These are phyloP conservation scores for Kodamaea jinghongensis DNA, from an alignment of 805 yeast genomes.

Conservation along the genomic window DNA sequence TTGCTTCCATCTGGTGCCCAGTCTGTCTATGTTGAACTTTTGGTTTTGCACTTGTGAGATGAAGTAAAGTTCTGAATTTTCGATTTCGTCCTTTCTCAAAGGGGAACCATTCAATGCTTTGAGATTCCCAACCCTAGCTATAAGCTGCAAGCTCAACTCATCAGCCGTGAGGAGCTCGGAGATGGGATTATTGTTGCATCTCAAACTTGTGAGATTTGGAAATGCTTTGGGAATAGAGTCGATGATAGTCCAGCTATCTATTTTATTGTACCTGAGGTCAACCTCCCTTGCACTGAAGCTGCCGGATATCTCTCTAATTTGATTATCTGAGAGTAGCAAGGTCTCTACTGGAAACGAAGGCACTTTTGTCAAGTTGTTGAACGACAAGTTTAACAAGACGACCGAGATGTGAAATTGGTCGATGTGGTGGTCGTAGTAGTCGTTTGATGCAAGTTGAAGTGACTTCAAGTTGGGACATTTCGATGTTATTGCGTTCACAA, in stretches of 20 bases:
- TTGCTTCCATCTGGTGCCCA: slow-evolving; percentile 39
- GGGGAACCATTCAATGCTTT: slow-evolving; percentile 55
- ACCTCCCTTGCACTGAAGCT: slow-evolving; percentile 18
- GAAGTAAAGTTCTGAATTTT: slow-evolving; percentile 68
- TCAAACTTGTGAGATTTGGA: slow-evolving; percentile 44
- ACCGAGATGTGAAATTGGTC: slow-evolving; percentile 12
- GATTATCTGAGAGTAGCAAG: slow-evolving; percentile 38
- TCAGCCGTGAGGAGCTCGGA: slow-evolving; percentile 26
- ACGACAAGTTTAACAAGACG: slow-evolving; percentile 34
- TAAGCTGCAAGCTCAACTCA: slow-evolving; percentile 34
- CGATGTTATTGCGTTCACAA: slow-evolving; percentile 18
- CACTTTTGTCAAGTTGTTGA: slow-evolving; percentile 35
- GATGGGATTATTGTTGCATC: slow-evolving; percentile 55
- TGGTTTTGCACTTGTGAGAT: slow-evolving; percentile 46
- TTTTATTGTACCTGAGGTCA: slow-evolving; percentile 52
- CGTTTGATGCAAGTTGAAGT: slow-evolving; percentile 36
- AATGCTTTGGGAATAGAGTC: slow-evolving; percentile 40
- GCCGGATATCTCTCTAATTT: slow-evolving; percentile 16
- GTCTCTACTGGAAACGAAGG: slow-evolving; percentile 17
- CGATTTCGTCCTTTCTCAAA: slow-evolving; percentile 46
- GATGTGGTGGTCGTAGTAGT: slow-evolving; percentile 19
- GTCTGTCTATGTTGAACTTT: slow-evolving; percentile 17
- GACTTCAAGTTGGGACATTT: slow-evolving; percentile 39
- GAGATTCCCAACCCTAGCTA: slow-evolving; percentile 44
- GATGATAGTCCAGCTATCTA: slow-evolving; percentile 47